phyloP scores from a whole-genome alignment of 176 grass and related monocot genomes.

The Areca catechu region DNA sequence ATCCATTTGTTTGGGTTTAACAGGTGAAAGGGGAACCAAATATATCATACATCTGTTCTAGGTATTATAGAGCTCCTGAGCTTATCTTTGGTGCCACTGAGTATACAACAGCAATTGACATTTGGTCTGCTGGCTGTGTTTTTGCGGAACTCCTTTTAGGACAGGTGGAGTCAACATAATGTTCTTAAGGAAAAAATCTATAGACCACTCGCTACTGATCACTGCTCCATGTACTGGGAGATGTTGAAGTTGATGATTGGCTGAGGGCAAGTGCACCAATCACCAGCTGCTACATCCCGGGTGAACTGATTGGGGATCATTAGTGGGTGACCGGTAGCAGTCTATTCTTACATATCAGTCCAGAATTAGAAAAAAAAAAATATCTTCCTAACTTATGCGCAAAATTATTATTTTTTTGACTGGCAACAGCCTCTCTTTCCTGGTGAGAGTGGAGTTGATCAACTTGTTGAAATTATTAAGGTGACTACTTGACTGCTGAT shows the following conservation, averaged over 20 bases:
- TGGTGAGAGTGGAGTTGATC: constrained; percentile 70
- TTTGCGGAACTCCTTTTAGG: constrained; percentile 56
- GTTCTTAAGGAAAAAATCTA: too few relatives aligned
- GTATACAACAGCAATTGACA: constrained; percentile 68
- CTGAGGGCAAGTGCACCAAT: too few relatives aligned
- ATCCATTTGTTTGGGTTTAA: constrained; percentile 16
- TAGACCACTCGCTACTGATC: too few relatives aligned
- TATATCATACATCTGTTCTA: constrained; percentile 75
- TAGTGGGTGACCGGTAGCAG: too few relatives aligned
- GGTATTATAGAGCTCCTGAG: constrained; percentile 69
- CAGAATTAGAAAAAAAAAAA: background rate
- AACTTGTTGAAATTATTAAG: constrained; percentile 79
- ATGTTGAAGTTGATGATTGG: too few relatives aligned
- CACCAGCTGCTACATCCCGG: too few relatives aligned
- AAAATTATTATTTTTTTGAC: too few relatives aligned
- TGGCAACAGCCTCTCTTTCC: constrained; percentile 65
- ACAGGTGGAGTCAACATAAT: constrained; percentile 29
- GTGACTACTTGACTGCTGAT: constrained; percentile 28
- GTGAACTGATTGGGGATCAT: too few relatives aligned
- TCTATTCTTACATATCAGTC: background rate
- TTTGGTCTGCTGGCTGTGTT: constrained; percentile 75
- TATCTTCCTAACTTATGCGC: too few relatives aligned
- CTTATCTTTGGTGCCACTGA: constrained; percentile 78
- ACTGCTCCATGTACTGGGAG: too few relatives aligned
- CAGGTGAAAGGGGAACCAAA: constrained; percentile 67